phyloP scores from a whole-genome alignment of 2,329 filamentous ascomycete genomes.

The Ampelomyces quisqualis region DNA sequence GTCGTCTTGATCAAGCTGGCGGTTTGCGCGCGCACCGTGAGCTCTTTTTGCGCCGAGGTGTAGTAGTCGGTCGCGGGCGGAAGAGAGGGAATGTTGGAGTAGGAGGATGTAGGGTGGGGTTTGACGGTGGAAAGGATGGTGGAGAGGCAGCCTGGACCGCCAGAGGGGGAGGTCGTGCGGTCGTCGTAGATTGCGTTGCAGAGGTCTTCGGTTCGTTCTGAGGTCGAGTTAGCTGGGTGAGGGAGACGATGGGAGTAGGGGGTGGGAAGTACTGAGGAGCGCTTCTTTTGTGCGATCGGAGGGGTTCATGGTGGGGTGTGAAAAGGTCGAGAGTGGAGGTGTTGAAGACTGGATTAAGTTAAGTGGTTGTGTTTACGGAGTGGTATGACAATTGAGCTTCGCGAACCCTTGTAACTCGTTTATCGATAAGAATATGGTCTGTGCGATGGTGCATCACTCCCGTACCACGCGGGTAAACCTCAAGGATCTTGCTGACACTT shows the following conservation, averaged over 20 bases:
- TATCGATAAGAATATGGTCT: too few species aligned
- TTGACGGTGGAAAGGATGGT: slow-evolving; percentile 57
- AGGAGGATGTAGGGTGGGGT: slow-evolving; percentile 45
- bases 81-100: slow-evolving; percentile 11
- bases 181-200: slow-evolving; percentile 50
- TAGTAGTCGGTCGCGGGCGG: slow-evolving; percentile 52
- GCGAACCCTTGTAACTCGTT: neutral
- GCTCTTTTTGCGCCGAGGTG: slow-evolving; percentile 58
- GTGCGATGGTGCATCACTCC: too few species aligned
- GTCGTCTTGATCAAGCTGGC: slow-evolving; percentile 55
- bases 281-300: slow-evolving; percentile 47
- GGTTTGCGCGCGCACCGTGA: slow-evolving; percentile 61
- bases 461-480: too few species aligned
- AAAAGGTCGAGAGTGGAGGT: too few species aligned
- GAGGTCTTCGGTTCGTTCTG: slow-evolving; percentile 45
- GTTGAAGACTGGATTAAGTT: neutral
- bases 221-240: neutral
- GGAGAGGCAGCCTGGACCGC: slow-evolving; percentile 48
- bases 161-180: slow-evolving; percentile 34
- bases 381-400: neutral
- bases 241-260: neutral
- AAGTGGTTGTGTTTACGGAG: slow-evolving; percentile 2
- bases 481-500: too few species aligned
- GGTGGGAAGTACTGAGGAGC: slow-evolving; percentile 35
- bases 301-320: slow-evolving; percentile 44